phyloP scores from a whole-genome alignment of 2,329 filamentous ascomycete genomes.

The Periconia digitata region DNA sequence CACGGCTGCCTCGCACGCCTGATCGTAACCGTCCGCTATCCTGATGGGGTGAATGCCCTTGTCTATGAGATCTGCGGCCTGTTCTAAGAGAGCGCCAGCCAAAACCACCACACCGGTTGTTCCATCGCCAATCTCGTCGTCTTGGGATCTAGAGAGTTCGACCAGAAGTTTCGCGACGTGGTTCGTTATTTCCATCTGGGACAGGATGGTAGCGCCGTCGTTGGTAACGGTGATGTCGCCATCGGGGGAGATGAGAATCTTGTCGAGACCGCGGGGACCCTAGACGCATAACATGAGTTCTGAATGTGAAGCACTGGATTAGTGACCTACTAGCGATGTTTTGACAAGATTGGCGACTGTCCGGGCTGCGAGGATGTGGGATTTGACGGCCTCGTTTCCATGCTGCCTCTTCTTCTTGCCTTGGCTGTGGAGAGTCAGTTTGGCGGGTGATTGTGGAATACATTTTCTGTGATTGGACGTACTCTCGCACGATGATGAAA shows the following conservation, averaged over 20 bases:
- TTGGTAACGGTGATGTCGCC: constrained; percentile 99
- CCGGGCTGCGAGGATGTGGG: constrained; percentile 93
- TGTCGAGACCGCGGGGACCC: constrained; percentile 94
- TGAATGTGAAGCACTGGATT: constrained; percentile 16
- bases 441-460: background rate
- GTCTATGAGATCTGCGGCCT: constrained; percentile 96
- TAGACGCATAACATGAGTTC: constrained; percentile 24
- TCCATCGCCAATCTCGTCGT: constrained; percentile 97
- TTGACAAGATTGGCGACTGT: constrained; percentile 98
- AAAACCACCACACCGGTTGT: constrained; percentile 97
- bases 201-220: constrained; percentile 95
- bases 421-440: constrained; percentile 63
- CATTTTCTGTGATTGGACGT: constrained; percentile 45
- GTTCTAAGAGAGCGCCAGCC: constrained; percentile 90
- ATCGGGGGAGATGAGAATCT: constrained; percentile 97
- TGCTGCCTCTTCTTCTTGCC: constrained; percentile 97
- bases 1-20: constrained; percentile 95
- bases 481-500: constrained; percentile 98
- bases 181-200: constrained; percentile 98
- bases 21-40: constrained; percentile 97
- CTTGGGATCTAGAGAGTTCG: constrained; percentile 96
- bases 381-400: constrained; percentile 96
- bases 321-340: constrained; percentile 72
- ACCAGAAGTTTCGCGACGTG: constrained; percentile 97
- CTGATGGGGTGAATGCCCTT: constrained; percentile 99